Evolutionary conservation across 345 rosid genomes (phyloP), one percentile per base, ranked within the genome.

Genomic region (Ceriops tagal): DNA sequence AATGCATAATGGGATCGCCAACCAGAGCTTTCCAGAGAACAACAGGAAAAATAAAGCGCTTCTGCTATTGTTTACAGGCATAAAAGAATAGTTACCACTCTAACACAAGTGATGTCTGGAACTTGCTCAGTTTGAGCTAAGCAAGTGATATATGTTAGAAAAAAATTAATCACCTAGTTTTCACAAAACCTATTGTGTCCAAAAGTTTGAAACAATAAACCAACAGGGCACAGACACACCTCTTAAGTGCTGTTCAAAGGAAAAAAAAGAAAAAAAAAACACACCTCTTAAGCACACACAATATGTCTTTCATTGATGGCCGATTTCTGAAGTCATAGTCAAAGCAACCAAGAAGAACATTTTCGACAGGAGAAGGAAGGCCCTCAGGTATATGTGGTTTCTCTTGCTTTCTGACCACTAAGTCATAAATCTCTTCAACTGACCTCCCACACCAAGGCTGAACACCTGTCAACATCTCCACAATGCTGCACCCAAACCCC

Each of bases 401-500:
- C 78, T 90, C 93, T 70, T 86, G 96, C 75, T 85, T 91, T 65
- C 67, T 84, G 58, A 86, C 96, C 76, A 92, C 99, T 34, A 79
- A 77, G 53, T 81, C 79, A 53, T 77, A 82, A 69, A 95, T 87
- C 77, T 92, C 96, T 58, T 83, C 84, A 10, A 61, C 84, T 2
- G 92, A 76, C 72, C 51, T 87, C 52, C 99, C 96, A 75, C 64
- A 57, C 97, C 96, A 90, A 65, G 96, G 96, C 75, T 75, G 92
- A 76, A 82, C 71, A 66, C 96, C 96, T 18, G 93, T 95, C 70
- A 92, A 78, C 97, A 95, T 95, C 85, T 95, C 99, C 28, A 95
- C 73, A 73, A 95, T 73, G 77, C 93, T 86, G 87, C 96, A 95
- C 6, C 86, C 99, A 73, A 92, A 85, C 61, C 97, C 99, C 99